Evolutionary conservation across 306 rosid genomes (phyloP).

Genomic region (Malus orientalis): DNA sequence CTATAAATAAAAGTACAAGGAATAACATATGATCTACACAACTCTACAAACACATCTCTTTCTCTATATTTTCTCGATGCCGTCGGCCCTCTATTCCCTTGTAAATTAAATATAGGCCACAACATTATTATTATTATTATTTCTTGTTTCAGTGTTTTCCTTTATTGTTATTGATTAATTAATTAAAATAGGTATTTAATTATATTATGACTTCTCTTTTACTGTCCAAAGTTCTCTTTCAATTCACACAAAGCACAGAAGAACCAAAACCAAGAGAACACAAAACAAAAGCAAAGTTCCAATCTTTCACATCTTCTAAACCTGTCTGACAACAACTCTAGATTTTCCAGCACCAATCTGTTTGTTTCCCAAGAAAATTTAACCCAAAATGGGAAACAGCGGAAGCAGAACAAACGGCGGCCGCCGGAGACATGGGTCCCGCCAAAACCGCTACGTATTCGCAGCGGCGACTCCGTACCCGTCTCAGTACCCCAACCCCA

Average conservation of each 20-base stretch:
- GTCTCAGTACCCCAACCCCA: slow-evolving; percentile 37
- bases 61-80: too few relatives aligned
- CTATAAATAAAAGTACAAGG: rapidly evolving
- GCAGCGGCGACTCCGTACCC: slow-evolving; percentile 64
- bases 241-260: neutral
- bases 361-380: neutral
- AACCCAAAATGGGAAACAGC: slow-evolving; percentile 59
- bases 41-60: too few relatives aligned
- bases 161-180: neutral
- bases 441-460: slow-evolving; percentile 51
- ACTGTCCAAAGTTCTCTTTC: neutral
- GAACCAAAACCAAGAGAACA: too few relatives aligned
- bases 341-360: neutral
- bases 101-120: too few relatives aligned
- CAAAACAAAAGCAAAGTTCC: neutral
- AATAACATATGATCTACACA: too few relatives aligned
- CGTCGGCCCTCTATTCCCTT: too few relatives aligned
- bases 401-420: slow-evolving; percentile 43
- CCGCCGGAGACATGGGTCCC: slow-evolving; percentile 50
- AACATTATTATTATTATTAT: too few relatives aligned
- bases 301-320: neutral
- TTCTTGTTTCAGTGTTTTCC: neutral
- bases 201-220: neutral
- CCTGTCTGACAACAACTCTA: neutral
- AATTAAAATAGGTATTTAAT: neutral